A percentile compares a stretch with the other conserved stretches of the same genome.
Evolutionary conservation across 2,329 filamentous ascomycete genomes (phyloP).

Genomic region (Colletotrichum melonis): DNA sequence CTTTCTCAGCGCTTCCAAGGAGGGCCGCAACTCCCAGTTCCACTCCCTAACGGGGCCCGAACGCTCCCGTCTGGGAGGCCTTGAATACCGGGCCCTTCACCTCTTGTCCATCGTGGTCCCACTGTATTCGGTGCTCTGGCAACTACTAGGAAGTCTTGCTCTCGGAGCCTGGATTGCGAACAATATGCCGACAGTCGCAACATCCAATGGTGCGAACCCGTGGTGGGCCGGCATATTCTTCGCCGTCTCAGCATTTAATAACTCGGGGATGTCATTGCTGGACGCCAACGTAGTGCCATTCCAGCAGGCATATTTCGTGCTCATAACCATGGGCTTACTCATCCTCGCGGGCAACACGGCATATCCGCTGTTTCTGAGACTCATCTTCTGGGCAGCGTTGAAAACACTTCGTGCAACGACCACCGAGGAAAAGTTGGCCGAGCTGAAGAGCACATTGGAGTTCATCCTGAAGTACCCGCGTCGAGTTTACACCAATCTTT

Average conservation of each 20-base stretch:
- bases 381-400: constrained; percentile 66
- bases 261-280: constrained; percentile 75
- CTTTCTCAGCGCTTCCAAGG: constrained; percentile 50
- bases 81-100: constrained; percentile 72
- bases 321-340: constrained; percentile 65
- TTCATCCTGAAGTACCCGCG: constrained; percentile 68
- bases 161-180: constrained; percentile 70
- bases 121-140: constrained; percentile 69
- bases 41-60: constrained; percentile 63
- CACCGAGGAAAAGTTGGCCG: constrained; percentile 46
- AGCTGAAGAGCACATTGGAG: constrained; percentile 61
- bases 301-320: constrained; percentile 61
- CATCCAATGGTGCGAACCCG: constrained; percentile 68
- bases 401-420: constrained; percentile 53
- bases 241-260: constrained; percentile 76
- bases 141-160: constrained; percentile 67
- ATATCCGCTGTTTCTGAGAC: constrained; percentile 72
- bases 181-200: constrained; percentile 60
- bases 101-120: constrained; percentile 70
- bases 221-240: constrained; percentile 79
- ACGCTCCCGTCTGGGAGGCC: constrained; percentile 68
- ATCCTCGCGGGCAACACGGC: constrained; percentile 75
- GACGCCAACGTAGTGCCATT: constrained; percentile 75
- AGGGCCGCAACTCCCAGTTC: constrained; percentile 66
- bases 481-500: constrained; percentile 72